phyloP scores from a whole-genome alignment of 305 asterid species.

The Fraxinus angustifolia region DNA sequence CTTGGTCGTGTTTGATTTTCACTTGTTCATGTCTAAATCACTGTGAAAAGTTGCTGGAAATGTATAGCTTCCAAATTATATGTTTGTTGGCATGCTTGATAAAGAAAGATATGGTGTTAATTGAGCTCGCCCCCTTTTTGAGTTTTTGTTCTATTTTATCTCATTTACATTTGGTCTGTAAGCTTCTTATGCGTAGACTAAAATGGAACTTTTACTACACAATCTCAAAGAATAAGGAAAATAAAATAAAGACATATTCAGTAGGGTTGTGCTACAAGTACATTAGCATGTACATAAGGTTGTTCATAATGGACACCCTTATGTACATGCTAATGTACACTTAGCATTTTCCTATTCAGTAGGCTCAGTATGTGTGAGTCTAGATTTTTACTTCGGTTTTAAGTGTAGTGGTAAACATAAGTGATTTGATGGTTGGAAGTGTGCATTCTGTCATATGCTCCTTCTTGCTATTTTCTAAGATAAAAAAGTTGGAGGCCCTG shows the following conservation, averaged over 20 bases:
- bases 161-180: neutral
- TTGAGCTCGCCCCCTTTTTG: neutral
- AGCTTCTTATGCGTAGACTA: neutral
- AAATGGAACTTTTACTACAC: neutral
- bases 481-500: neutral
- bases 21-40: neutral
- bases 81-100: neutral
- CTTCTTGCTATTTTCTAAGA: neutral
- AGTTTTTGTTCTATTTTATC: neutral
- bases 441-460: neutral
- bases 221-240: neutral
- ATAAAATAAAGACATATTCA: neutral
- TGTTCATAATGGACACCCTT: no score
- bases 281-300: no score
- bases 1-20: neutral
- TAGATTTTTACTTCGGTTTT: neutral
- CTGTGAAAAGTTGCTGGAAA: neutral
- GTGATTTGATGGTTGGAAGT: neutral
- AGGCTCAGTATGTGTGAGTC: conserved; percentile 2
- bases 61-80: neutral
- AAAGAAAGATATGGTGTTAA: neutral
- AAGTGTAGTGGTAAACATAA: neutral
- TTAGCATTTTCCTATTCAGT: neutral
- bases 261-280: no score
- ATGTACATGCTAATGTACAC: no score